Evolutionary conservation across 2,329 filamentous ascomycete species (phyloP).

Genomic region (Alternaria ventricosa): DNA sequence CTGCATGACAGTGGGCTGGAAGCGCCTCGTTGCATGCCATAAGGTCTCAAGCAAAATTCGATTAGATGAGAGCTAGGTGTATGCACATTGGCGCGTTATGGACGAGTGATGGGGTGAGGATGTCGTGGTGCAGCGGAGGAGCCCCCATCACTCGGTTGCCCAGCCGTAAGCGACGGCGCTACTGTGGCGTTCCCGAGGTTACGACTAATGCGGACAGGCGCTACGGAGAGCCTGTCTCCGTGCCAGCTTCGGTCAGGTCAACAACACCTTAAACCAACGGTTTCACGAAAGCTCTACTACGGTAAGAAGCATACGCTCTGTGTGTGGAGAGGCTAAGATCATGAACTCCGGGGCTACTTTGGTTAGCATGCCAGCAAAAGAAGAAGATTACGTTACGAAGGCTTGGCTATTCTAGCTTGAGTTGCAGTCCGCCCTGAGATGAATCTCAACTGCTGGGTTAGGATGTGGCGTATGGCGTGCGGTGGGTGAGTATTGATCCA

Average conservation of each 20-base stretch:
- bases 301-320: not conserved
- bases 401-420: not conserved
- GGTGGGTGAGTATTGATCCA: not conserved
- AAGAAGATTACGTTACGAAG: not conserved
- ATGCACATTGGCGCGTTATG: not conserved
- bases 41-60: not conserved
- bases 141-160: not conserved
- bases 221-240: constrained; percentile 1
- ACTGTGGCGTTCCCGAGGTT: constrained; percentile 5
- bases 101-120: not conserved
- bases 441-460: not conserved
- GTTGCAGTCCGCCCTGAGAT: not conserved
- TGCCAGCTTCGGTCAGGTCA: not conserved
- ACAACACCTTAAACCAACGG: not conserved
- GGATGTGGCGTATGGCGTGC: not conserved
- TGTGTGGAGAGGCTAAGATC: not conserved
- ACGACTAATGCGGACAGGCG: not conserved
- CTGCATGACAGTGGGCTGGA: not conserved
- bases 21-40: not conserved
- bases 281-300: not conserved
- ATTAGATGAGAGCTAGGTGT: not conserved
- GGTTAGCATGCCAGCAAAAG: not conserved
- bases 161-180: constrained; percentile 3
- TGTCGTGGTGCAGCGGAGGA: constrained; percentile 1
- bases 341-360: not conserved